Evolutionary conservation across 1,284 basidiomycete species (phyloP), one percentile per base, ranked within the genome.

Genomic region (Irpex sp.): DNA sequence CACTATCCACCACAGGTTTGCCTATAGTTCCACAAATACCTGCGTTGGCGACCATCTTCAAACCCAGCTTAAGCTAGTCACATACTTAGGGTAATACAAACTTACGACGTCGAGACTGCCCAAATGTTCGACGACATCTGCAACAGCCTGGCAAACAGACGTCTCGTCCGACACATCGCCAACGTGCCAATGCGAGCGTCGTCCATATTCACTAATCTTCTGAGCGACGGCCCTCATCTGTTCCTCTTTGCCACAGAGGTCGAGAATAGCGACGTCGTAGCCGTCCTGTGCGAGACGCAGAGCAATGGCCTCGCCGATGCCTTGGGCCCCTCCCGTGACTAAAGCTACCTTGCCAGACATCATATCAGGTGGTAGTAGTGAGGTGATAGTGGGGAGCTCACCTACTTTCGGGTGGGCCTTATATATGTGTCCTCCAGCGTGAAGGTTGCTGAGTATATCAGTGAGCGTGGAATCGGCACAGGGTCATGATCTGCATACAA

Each of bases 31-130:
- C 19, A 17, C 49, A 51, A 52, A 76, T 70, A 1, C 74, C 74
- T 0, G 75, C 75, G 64, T 76, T 76, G 13, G 75, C 74, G 26
- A 76, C 69, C 73, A 76, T 74, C 71, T 72, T 21, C 21, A 57
- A 13, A 5, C 7, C 7, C n/a, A 51, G 3, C 19, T 51, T 17
- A 51, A 15, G 15, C 8, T 9, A 15, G 49, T n/a, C 17, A 17
- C 7, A 8, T 19, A 21, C 49, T 51, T 19, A 17, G 2, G 17
- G 49, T 13, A n/a, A 47, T 40, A 19, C n/a, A 9, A 4, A 60
- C 64, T 8, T 55, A 70, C 68, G 26, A 70, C 63, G 51, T 70
- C 68, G 9, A 70, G 62, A n/a, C 67, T 49, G 4, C 71, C 72
- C 11, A 72, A 62, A 40, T 60, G 54, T 47, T 65, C 62, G 2